Evolutionary conservation across 163 green algal species (phyloP).

Genomic region (Prototheca wickerhamii): DNA sequence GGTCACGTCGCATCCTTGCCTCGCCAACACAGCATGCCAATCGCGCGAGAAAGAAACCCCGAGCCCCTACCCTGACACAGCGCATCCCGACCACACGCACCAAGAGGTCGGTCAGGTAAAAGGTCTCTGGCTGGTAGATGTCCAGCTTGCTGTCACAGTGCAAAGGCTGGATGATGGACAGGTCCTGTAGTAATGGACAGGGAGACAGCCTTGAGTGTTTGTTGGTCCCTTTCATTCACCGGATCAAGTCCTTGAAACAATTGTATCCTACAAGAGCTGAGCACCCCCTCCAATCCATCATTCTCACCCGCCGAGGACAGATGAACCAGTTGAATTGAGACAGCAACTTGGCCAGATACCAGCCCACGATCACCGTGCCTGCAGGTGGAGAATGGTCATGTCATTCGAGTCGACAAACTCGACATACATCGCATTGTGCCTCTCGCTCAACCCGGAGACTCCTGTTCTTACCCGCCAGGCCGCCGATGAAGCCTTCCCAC

Average conservation of each 20-base stretch:
- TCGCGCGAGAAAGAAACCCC: too few relatives aligned
- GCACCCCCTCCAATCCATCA: too few relatives aligned
- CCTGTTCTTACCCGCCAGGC: slow-evolving; percentile 45
- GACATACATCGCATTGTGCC: too few relatives aligned
- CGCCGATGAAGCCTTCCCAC: slow-evolving; percentile 95
- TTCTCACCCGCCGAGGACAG: slow-evolving; percentile 70
- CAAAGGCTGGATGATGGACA: slow-evolving; percentile 66
- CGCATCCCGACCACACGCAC: slow-evolving; percentile 4
- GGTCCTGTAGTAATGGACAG: slow-evolving; percentile 56
- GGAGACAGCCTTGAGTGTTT: background rate
- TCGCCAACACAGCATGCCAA: too few relatives aligned
- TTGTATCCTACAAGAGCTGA: background rate
- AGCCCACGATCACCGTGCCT: slow-evolving; percentile 59
- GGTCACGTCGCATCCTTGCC: too few relatives aligned
- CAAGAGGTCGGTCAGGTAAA: slow-evolving; percentile 32
- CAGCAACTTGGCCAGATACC: slow-evolving; percentile 57
- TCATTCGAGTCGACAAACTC: slow-evolving; percentile 17
- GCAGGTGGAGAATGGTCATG: background rate
- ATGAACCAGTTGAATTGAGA: slow-evolving; percentile 81
- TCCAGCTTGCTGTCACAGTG: slow-evolving; percentile 51
- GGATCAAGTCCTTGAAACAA: background rate
- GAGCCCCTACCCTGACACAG: too few relatives aligned
- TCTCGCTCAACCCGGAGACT: background rate
- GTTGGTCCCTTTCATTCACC: background rate
- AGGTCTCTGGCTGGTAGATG: slow-evolving; percentile 44